Evolutionary conservation across 345 rosid genomes (phyloP), one percentile per base, ranked within the genome.

Genomic region (Eucalyptus melliodora): DNA sequence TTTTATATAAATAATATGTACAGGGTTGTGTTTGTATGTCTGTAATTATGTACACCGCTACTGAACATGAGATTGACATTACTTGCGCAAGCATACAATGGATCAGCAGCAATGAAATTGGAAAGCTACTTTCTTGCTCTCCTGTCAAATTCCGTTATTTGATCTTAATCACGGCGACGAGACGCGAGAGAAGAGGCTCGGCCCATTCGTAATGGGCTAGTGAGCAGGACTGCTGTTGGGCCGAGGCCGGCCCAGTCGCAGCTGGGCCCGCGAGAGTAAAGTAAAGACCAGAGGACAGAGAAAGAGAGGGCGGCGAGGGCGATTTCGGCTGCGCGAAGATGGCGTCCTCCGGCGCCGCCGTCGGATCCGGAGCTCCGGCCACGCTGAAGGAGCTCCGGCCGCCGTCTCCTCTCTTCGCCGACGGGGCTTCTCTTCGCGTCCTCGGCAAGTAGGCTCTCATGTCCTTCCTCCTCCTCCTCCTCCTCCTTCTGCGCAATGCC

Each of bases 401-500:
- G 12, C 93, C 95, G 60, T 96, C 97, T 59, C 93, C 92, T 9
- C 93, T 93, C 88, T 96, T 95, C 77, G 90, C 87, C 86, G 93
- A 97, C 67, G 95, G 96, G 83, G 90, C 92, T 90, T 96, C 99
- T 17, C 91, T 96, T 60, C 92, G 98, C 92, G 95, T 97, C 80
- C 93, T 92, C 77, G 97, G 97, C 89, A 93, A 87, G 97, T 95
- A 94, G 89, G 95, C 65, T 53, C 21, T 91, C 37, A 88, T 24
- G 37, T n/a, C 53, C 50, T 85, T 53, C 56, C 56, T 53, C 24
- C 55, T 50, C 21, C 56, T 53, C 24, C 55, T 50, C 21, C 15
- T 11, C 49, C 62, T 59, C 9, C 59, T 34, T 23, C 9, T 65
- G 86, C 45, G 37, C 82, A 8, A 77, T 47, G 13, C 49, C 47